Evolutionary conservation across 2,329 filamentous ascomycete species (phyloP), one percentile per base, ranked within the genome.

Genomic region (Alternaria sp.): DNA sequence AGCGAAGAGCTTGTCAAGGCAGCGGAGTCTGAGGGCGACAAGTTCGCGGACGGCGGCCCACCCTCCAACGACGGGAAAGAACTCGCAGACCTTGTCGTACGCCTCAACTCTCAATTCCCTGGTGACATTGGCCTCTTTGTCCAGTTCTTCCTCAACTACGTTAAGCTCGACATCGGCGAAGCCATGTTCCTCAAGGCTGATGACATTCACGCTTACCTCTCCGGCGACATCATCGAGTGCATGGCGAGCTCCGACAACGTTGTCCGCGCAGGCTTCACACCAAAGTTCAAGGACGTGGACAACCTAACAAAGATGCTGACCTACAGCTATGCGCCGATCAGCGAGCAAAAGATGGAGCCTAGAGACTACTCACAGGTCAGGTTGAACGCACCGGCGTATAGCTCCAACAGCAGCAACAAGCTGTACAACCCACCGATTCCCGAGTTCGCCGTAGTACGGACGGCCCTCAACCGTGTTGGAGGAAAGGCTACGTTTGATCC

Each of bases 231-330:
- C 71, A 94, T 99, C 78, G 96, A 99, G 82, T 99, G 96, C 85
- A 99, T 99, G 96, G 96, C 96, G 0, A 91, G 93, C 9, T 97
- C 93, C n/a, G 96, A 99, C 86, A 99, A 99, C 71, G 96, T 99
- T 37, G 94, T 99, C 55, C 93, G 96, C 60, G 96, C 96, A 0
- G 96, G 96, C 46, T 96, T 99, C 81, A 99, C 96, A 0, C 96
- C 96, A 60, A 99, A 99, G 80, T 99, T 97, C 87, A 97, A 98
- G 83, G 96, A 99, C 72, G 93, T 98, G 21, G 83, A 89, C 58
- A 98, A 94, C 0, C 86, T 99, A 11, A 93, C 95, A 33, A 87
- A 89, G 65, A 97, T 97, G 90, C 84, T 99, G 70, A 99, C 96
- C 0, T 99, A 99, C 84, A 92, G 90, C 72, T 97, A 96, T 75